A percentile compares a stretch with the other conserved stretches of the same genome.
phyloP scores from a whole-genome alignment of 2,329 filamentous ascomycete species.

The Phaeophleospora eucalypticola region DNA sequence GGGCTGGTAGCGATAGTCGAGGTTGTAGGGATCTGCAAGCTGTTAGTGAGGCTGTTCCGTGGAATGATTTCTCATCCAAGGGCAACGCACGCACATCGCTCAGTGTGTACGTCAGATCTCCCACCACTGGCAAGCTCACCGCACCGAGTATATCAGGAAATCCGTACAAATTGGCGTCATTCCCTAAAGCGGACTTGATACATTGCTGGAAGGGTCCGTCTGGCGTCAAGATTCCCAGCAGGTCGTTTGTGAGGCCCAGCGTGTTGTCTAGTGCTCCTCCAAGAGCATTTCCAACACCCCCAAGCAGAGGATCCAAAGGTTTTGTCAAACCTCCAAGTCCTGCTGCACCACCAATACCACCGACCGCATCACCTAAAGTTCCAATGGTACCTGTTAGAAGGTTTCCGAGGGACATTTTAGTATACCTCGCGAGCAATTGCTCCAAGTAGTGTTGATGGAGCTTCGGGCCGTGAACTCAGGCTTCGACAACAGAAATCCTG shows the following conservation, averaged over 20 bases:
- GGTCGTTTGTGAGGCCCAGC: neutral
- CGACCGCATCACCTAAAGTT: neutral
- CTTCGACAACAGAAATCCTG: no score
- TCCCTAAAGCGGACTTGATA: neutral
- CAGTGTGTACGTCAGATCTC: constrained; percentile 11
- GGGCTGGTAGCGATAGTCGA: constrained; percentile 13
- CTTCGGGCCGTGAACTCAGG: no score
- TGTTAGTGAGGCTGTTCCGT: neutral
- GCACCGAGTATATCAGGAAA: neutral
- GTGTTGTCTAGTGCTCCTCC: neutral
- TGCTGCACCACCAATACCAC: neutral
- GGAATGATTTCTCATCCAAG: no score
- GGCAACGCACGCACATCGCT: constrained; percentile 8
- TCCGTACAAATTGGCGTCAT: neutral
- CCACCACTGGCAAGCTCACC: neutral
- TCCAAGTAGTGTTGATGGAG: no score
- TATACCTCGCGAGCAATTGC: no score
- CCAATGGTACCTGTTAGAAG: neutral
- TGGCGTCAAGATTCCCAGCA: neutral
- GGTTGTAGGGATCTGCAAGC: constrained; percentile 12
- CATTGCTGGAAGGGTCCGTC: neutral
- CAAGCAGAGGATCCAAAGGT: neutral
- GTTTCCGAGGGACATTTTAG: neutral
- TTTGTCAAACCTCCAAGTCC: neutral
- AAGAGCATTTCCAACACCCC: neutral